These are phyloP conservation scores for Fusarium guadeloupense DNA, from an alignment of 2,329 filamentous ascomycete species.

Conservation along the genomic window DNA sequence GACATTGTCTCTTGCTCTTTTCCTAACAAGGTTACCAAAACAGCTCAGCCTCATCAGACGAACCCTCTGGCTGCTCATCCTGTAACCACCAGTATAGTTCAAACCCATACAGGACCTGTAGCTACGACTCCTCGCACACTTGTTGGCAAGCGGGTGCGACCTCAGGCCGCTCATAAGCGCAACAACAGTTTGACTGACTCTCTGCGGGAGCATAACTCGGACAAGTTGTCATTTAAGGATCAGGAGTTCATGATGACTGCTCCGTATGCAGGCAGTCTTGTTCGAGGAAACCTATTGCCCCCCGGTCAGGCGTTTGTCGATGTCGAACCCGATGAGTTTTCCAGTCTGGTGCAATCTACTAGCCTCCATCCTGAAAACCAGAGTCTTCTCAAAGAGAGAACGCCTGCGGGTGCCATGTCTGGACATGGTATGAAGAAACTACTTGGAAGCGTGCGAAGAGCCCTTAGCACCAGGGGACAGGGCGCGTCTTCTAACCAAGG, in stretches of 20 bases:
- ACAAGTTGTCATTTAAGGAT: constrained; percentile 62
- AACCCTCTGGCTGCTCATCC: constrained; percentile 65
- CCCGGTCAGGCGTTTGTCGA: constrained; percentile 85
- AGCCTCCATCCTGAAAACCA: constrained; percentile 55
- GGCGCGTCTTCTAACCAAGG: constrained; percentile 56
- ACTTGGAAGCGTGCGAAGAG: constrained; percentile 85
- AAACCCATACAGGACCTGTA: constrained; percentile 59
- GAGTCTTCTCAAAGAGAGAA: constrained; percentile 56
- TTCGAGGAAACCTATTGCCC: constrained; percentile 85
- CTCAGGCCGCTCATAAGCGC: constrained; percentile 72
- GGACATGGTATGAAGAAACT: constrained; percentile 85
- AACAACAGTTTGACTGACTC: constrained; percentile 91
- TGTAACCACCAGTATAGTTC: constrained; percentile 60
- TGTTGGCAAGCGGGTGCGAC: constrained; percentile 67
- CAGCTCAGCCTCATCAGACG: constrained; percentile 51
- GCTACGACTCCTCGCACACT: constrained; percentile 68
- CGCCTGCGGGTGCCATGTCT: constrained; percentile 68
- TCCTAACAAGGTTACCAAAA: constrained; percentile 60
- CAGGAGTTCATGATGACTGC: constrained; percentile 68
- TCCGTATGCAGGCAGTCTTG: constrained; percentile 82
- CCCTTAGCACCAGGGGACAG: constrained; percentile 70
- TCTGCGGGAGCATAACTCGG: constrained; percentile 71
- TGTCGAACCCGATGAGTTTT: constrained; percentile 63
- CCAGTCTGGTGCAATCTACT: constrained; percentile 62
- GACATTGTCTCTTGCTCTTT: constrained; percentile 73